phyloP scores from a whole-genome alignment of 495 filamentous ascomycete genomes.

The Penicillium ochrochloron region DNA sequence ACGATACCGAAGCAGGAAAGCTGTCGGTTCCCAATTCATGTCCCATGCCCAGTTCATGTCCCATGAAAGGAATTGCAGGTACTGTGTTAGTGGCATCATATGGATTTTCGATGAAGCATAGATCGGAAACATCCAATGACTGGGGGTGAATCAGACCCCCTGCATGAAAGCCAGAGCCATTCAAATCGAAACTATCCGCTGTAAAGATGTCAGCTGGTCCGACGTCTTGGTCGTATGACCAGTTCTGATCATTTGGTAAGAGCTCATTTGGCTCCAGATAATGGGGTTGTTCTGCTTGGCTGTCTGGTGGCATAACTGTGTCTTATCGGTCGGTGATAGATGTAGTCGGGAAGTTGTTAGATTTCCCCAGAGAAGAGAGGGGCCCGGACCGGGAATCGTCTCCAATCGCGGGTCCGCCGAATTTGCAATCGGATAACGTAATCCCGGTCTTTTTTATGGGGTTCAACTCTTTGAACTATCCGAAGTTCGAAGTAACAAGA shows the following conservation, averaged over 20 bases:
- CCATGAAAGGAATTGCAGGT: neutral
- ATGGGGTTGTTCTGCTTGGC: no score
- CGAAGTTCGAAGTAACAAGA: no score
- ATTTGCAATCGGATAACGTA: constrained; percentile 1
- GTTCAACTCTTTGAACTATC: neutral
- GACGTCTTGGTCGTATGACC: no score
- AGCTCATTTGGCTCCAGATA: neutral
- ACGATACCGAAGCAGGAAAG: constrained; percentile 3
- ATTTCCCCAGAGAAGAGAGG: neutral
- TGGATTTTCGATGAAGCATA: neutral
- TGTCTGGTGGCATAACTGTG: neutral
- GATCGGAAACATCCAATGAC: neutral
- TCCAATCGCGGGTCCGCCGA: neutral
- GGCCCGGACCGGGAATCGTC: neutral
- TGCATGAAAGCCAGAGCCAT: neutral
- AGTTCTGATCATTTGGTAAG: neutral
- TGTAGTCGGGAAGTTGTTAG: constrained; percentile 3
- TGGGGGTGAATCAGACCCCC: neutral
- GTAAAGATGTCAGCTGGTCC: neutral
- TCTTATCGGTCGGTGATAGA: neutral
- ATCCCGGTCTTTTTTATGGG: neutral
- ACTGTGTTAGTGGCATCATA: neutral
- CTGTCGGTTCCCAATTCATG: neutral
- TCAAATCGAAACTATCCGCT: neutral
- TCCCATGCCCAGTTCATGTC: neutral